Evolutionary conservation across 2,329 filamentous ascomycete genomes (phyloP).

Genomic region (Xylariaceae sp.): DNA sequence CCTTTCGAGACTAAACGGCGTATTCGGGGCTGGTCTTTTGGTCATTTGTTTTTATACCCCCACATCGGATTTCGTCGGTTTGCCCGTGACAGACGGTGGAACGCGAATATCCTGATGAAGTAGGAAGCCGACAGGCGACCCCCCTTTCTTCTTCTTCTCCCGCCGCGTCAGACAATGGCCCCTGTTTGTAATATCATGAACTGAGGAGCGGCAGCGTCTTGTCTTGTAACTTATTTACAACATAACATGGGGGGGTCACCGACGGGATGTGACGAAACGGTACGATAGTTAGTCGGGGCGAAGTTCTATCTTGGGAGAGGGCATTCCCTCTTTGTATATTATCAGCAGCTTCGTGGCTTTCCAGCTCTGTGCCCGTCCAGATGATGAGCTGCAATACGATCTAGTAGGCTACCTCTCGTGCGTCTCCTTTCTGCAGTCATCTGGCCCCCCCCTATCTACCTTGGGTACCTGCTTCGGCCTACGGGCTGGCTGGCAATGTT

Average conservation of each 20-base stretch:
- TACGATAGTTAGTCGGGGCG: no score
- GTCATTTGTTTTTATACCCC: conserved; percentile 32
- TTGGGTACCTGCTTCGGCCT: no score
- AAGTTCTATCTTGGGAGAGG: not conserved
- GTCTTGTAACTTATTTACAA: no score
- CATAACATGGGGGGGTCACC: no score
- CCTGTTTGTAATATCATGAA: conserved; percentile 14
- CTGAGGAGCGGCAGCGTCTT: not conserved
- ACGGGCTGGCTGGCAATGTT: no score
- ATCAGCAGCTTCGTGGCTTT: conserved; percentile 12
- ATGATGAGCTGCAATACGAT: not conserved
- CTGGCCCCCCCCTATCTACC: no score
- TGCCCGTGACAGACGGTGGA: conserved; percentile 22
- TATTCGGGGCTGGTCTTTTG: conserved; percentile 24
- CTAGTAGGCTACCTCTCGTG: no score
- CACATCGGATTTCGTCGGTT: conserved; percentile 30
- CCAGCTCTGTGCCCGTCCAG: conserved; percentile 5
- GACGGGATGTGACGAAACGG: no score
- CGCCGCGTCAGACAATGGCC: conserved; percentile 13
- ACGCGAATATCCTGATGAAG: conserved; percentile 23
- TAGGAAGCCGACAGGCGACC: conserved; percentile 17
- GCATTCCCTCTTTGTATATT: conserved; percentile 17
- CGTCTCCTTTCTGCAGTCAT: no score
- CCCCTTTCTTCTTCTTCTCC: conserved; percentile 11
- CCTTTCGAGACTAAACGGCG: no score